These are phyloP conservation scores for Lentinus brumalis DNA, from an alignment of 768 basidiomycete genomes.

Conservation along the genomic window DNA sequence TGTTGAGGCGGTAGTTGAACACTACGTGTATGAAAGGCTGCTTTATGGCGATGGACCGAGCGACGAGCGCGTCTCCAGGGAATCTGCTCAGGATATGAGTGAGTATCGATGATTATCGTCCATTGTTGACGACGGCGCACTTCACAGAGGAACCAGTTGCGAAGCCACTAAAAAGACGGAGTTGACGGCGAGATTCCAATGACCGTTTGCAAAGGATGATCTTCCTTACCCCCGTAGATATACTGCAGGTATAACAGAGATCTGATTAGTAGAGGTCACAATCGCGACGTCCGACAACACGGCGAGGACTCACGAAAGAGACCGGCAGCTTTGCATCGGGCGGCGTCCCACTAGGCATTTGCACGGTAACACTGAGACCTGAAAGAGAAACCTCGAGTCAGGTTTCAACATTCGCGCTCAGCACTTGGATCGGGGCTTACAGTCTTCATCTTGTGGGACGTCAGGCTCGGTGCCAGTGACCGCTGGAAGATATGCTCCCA, in stretches of 20 bases:
- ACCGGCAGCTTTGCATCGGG: constrained; percentile 50
- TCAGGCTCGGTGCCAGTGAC: constrained; percentile 27
- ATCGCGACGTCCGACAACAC: too few relatives aligned
- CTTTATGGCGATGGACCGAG: constrained; percentile 38
- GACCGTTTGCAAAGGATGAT: too few relatives aligned
- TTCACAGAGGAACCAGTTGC: not conserved
- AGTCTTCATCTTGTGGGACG: constrained; percentile 13
- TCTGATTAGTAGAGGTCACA: not conserved
- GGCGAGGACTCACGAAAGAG: constrained; percentile 43
- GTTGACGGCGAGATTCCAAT: not conserved
- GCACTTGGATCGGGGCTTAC: not conserved
- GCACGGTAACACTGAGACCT: constrained; percentile 55
- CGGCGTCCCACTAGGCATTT: constrained; percentile 26
- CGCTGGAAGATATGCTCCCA: not conserved
- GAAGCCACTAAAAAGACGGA: not conserved
- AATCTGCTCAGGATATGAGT: constrained; percentile 35
- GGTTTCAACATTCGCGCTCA: not conserved
- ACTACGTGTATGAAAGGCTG: constrained; percentile 34
- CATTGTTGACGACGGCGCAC: not conserved
- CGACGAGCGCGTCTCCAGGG: constrained; percentile 39
- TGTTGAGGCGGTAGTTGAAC: constrained; percentile 36
- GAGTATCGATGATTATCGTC: not conserved
- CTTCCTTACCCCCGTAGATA: not conserved
- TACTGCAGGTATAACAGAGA: not conserved
- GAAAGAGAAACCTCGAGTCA: not conserved